Conservation (phyloP, 805 yeast species). For the Clavispora fructus region DNA sequence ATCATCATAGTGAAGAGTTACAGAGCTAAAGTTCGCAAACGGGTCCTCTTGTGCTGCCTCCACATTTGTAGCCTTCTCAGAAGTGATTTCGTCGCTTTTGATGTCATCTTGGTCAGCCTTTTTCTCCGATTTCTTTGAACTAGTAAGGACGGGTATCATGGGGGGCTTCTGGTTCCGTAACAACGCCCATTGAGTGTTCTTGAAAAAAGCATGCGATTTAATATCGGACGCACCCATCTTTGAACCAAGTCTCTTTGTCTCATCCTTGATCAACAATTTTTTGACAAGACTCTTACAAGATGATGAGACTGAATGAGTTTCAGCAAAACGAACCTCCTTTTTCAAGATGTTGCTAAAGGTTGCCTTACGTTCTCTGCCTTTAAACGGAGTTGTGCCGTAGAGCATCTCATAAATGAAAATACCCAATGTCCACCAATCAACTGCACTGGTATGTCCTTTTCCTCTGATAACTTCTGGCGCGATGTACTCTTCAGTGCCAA, state of each 20-base stretch:
- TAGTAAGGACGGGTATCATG: constrained; percentile 75
- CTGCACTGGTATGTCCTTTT: constrained; percentile 95
- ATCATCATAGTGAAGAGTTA: constrained; percentile 76
- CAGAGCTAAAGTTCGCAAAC: constrained; percentile 78
- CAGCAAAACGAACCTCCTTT: constrained; percentile 77
- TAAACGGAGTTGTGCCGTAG: constrained; percentile 93
- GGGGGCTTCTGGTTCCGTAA: constrained; percentile 93
- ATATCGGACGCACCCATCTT: constrained; percentile 93
- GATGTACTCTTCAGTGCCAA: constrained; percentile 97
- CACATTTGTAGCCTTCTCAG: neutral
- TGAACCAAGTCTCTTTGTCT: constrained; percentile 82
- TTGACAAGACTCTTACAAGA: constrained; percentile 74
- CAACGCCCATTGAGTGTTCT: constrained; percentile 91
- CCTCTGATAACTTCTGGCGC: constrained; percentile 98
- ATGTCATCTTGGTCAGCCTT: constrained; percentile 29
- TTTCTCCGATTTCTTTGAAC: constrained; percentile 17
- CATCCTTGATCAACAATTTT: constrained; percentile 84
- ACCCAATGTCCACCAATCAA: constrained; percentile 99
- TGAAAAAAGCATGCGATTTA: constrained; percentile 87
- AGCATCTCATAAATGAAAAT: constrained; percentile 91
- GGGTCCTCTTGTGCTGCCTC: constrained; percentile 48
- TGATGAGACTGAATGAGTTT: constrained; percentile 59
- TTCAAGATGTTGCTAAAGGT: constrained; percentile 87
- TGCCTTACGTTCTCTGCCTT: constrained; percentile 81
- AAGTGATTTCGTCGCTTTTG: neutral